Conservation (phyloP, 805 yeast genomes). For the Wickerhamomyces tratensis region DNA sequence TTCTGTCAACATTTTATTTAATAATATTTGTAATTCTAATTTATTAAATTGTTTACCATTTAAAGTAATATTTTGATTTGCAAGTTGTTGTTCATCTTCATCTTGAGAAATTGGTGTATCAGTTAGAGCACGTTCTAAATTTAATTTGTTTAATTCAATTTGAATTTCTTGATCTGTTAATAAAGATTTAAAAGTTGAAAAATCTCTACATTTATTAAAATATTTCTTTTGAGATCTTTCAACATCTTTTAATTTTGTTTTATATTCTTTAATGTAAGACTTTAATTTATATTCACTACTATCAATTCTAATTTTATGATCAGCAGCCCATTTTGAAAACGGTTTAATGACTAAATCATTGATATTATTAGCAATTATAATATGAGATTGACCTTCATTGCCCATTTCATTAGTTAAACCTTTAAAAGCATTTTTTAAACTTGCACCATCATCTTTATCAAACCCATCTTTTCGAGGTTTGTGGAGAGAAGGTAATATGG, state of each 20-base stretch:
- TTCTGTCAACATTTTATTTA: conserved; percentile 32
- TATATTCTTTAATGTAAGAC: conserved; percentile 42
- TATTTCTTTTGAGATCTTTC: conserved; percentile 55
- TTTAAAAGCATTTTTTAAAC: conserved; percentile 52
- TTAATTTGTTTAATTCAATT: conserved; percentile 11
- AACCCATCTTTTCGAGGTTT: conserved; percentile 30
- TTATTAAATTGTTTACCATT: conserved; percentile 29
- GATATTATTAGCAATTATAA: conserved; percentile 53
- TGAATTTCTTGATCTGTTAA: conserved; percentile 34
- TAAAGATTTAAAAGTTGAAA: conserved; percentile 53
- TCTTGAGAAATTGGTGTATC: conserved; percentile 10
- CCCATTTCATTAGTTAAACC: conserved; percentile 46
- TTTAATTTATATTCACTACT: conserved; percentile 46
- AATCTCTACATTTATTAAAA: conserved; percentile 65
- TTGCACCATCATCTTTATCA: conserved; percentile 52
- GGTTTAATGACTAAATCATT: conserved; percentile 55
- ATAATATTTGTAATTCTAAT: conserved; percentile 28
- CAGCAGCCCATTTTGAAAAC: conserved; percentile 64
- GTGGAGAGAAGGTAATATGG: conserved; percentile 25
- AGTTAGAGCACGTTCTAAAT: conserved; percentile 1
- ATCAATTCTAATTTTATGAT: conserved; percentile 58
- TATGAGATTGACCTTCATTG: conserved; percentile 48
- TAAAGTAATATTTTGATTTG: conserved; percentile 20
- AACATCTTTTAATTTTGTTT: conserved; percentile 33
- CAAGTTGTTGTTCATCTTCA: conserved; percentile 10